phyloP scores from a whole-genome alignment of 345 rosid species.

The Camelina laxa region DNA sequence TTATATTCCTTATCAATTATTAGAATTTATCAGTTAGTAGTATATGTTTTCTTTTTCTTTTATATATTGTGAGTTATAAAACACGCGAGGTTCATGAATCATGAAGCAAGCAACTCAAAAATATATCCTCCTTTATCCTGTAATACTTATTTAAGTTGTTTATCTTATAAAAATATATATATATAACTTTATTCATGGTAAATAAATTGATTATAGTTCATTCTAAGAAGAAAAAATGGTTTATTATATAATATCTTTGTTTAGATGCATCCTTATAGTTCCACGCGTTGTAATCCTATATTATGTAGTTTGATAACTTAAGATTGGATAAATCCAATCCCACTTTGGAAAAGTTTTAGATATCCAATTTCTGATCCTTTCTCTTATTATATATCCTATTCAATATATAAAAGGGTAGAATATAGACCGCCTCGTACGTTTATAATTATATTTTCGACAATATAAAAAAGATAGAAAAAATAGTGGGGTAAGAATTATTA shows the following conservation, averaged over 20 bases:
- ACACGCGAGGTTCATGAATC: slow-evolving; percentile 16
- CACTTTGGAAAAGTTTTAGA: background rate
- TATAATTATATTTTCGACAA: background rate
- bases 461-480: no score
- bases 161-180: background rate
- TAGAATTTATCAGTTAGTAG: background rate
- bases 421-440: background rate
- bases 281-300: background rate
- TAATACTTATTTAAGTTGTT: background rate
- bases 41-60: background rate
- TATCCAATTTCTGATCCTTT: background rate
- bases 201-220: background rate
- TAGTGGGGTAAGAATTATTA: background rate
- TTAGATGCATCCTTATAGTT: background rate
- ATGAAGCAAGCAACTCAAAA: background rate
- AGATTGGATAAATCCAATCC: no score
- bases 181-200: background rate
- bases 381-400: background rate
- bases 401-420: background rate
- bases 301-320: no score
- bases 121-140: background rate
- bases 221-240: background rate
- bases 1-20: background rate
- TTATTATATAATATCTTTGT: background rate
- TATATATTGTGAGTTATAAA: background rate